Evolutionary conservation across 225 moss, liverwort and hornwort species (phyloP), one percentile per base, ranked within the genome.

Genomic region (Sphagnum contortum): DNA sequence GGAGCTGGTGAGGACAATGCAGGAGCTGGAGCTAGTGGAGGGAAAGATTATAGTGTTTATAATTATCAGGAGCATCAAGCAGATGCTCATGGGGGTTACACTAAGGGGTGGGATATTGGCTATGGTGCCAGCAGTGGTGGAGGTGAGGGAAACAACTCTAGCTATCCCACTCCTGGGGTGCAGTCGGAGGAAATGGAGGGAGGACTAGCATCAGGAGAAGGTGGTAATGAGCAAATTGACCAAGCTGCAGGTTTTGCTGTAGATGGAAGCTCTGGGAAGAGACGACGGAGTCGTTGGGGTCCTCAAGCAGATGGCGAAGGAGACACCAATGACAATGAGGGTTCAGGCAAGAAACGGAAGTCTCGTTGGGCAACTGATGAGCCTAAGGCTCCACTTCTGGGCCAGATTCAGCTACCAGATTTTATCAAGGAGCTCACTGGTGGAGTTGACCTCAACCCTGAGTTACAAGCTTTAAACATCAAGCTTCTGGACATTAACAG

Each of bases 361-460:
- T 98, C 96, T 11, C 82, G 96, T 67, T 98, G 96, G 96, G 96
- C 92, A 45, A 75, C 86, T n/a, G 96, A 98, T 70, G 96, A 92
- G 67, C 89, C 96, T 3, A 98, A 90, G 73, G 69, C 73, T 4
- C 77, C 82, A 4, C 76, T 91, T 45, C 83, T 96, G 49, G 90
- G 96, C 65, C 96, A 98, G 77, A 98, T 98, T 81, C 96, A 98
- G 79, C 81, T 98, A 5, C 96, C 96, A 49, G 96, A 98, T 67
- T 98, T 98, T 69, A 92, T 98, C 7, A 89, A 92, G 55, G 96
- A 98, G 76, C 80, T 98, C 13, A 98, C 96, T 3, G 96, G 96
- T 56, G 96, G 96, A 56, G 92, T 98, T 44, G 96, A 98, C 63
- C 73, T 98, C 50, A 92, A 98, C 73, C 96, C 96, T 29, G 96